Conservation (phyloP, 2,329 filamentous ascomycete genomes). For the Nannizzia gypsea region DNA sequence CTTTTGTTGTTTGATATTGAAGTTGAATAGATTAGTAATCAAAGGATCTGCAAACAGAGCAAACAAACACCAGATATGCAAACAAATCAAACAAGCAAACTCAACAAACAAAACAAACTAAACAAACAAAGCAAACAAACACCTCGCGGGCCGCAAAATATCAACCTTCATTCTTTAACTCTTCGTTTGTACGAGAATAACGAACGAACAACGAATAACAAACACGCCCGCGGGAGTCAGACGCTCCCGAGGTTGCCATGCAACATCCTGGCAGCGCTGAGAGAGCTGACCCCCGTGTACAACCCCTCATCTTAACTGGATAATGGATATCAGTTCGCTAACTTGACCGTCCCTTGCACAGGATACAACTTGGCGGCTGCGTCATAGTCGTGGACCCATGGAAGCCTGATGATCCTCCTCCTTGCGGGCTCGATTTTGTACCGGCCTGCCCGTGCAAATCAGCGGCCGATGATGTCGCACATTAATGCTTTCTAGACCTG, state of each 20-base stretch:
- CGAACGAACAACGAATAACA: too few species aligned
- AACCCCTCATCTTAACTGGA: not conserved
- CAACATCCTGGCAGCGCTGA: constrained; percentile 3
- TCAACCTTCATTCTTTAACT: not conserved
- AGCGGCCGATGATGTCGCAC: not conserved
- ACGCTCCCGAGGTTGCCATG: not conserved
- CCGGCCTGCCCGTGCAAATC: not conserved
- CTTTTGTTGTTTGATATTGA: too few species aligned
- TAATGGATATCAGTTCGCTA: not conserved
- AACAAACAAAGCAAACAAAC: not conserved
- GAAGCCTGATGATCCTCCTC: not conserved
- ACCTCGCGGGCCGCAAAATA: not conserved
- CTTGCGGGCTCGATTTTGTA: not conserved
- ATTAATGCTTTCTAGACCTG: not conserved
- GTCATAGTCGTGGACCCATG: constrained; percentile 2
- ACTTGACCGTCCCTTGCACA: constrained; percentile 1
- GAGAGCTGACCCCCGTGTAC: not conserved
- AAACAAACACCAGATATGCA: not conserved
- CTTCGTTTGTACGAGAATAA: not conserved
- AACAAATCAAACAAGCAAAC: not conserved
- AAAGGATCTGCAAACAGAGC: not conserved
- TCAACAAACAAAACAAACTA: not conserved
- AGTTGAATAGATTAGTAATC: not conserved
- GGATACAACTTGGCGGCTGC: constrained; percentile 1
- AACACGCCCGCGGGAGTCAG: not conserved